Conservation (phyloP, 352 stramenopile genomes). For the Halophytophthora polymorphica region DNA sequence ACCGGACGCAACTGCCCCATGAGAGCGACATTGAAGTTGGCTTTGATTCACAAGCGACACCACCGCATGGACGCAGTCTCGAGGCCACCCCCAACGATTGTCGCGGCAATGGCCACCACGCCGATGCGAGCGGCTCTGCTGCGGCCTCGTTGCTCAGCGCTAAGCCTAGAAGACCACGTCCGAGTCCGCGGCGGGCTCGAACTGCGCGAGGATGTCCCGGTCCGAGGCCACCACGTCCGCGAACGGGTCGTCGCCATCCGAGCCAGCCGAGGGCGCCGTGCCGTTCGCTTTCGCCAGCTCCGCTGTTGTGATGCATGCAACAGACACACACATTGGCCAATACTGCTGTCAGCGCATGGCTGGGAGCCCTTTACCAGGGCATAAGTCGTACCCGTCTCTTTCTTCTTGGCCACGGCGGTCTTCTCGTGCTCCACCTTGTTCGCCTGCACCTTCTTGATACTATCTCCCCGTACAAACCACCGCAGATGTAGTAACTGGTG, state of each 20-base stretch:
- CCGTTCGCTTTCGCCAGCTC: slow-evolving; percentile 12
- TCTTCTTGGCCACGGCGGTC: slow-evolving; percentile 50
- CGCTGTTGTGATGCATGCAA: slow-evolving; percentile 2
- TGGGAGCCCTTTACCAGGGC: not conserved
- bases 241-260: slow-evolving; percentile 59
- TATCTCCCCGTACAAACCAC: slow-evolving; percentile 19
- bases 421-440: slow-evolving; percentile 95
- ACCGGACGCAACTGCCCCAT: too few species aligned
- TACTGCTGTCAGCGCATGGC: not conserved
- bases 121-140: too few species aligned
- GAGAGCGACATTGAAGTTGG: too few species aligned
- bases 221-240: slow-evolving; percentile 66
- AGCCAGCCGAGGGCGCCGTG: slow-evolving; percentile 7
- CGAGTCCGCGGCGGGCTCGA: slow-evolving; percentile 64
- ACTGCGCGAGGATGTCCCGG: slow-evolving; percentile 80
- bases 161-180: slow-evolving; percentile 76
- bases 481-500: too few species aligned
- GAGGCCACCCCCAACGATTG: too few species aligned
- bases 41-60: too few species aligned
- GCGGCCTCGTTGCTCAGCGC: not conserved
- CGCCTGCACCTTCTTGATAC: slow-evolving; percentile 97
- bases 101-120: too few species aligned
- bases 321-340: not conserved
- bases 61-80: too few species aligned
- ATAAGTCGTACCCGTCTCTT: slow-evolving; percentile 35